Base-by-base conservation (phyloP, 2,329 filamentous ascomycete species). In the Cercospora nicotianae region DNA sequence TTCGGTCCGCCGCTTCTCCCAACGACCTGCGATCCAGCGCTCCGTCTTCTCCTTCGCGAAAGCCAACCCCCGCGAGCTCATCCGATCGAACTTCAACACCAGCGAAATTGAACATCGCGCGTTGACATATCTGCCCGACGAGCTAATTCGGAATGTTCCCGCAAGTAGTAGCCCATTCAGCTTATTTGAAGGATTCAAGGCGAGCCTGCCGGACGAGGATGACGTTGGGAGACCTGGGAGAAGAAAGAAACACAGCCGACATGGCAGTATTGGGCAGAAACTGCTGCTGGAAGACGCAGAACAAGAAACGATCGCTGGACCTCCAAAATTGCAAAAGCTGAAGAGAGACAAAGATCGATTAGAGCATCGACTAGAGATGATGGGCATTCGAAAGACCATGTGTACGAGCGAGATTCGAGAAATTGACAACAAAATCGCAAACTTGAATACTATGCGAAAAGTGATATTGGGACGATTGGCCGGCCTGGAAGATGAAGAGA, bases 401-500 rank as follows among this genome's bases (percentile, higher is more conserved):
- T 94, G 94, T 73, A 95, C 93, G 75, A 91, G 92, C 70, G 95
- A 99, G 80, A 98, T 99, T 67, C 89, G 89, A 68, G 95, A 99
- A 77, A 97, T 99, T 69, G 95, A 99, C 81, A 94, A 91, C 81
- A 99, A 98, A 81, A 94, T 99, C 71, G 88, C 92, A 69, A 98
- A 98, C 79, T 83, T 99, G 64, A 90, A 93, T 74, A 92, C 89
- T 70, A 97, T 98, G 93, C 90, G 95, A 72, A 91, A 90, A 77
- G 96, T 97, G 69, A 91, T 98, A 57, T 80, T 99, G 66, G 93
- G 97, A 65, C 87, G 95, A 70, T 81, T 99, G 72, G 94, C 94
- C 1, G 88, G 87, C 1, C 82, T 98, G 69, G 95, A 99, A 80
- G 90, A 94, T 78, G 94, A 98, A 75, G 95, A 99, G 80, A 87